Evolutionary conservation across 768 basidiomycete species (phyloP).

Genomic region (Sarcodon sp.): DNA sequence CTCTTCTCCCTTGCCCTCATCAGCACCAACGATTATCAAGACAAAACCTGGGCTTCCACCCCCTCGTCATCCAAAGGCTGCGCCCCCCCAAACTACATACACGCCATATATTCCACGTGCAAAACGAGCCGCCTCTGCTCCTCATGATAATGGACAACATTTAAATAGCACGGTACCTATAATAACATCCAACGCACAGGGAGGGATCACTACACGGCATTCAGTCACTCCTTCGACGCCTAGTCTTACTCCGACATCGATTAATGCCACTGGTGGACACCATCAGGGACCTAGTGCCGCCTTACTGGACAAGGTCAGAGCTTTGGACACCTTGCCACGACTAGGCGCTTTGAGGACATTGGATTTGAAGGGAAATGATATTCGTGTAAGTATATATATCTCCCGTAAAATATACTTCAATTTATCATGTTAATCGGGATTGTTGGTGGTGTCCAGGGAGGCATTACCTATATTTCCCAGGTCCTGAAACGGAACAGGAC

Average conservation of each 20-base stretch:
- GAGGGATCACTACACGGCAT: constrained; percentile 37
- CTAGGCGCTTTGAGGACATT: constrained; percentile 80
- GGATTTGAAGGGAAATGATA: constrained; percentile 87
- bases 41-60: constrained; percentile 31
- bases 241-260: constrained; percentile 1
- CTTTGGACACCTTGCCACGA: constrained; percentile 78
- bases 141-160: constrained; percentile 19
- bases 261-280: constrained; percentile 6
- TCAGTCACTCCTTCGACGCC: constrained; percentile 11
- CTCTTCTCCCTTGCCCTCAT: constrained; percentile 13
- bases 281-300: constrained; percentile 56
- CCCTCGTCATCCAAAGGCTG: constrained; percentile 32
- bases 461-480: constrained; percentile 85
- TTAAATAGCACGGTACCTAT: constrained; percentile 36
- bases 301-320: constrained; percentile 76
- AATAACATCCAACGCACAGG: constrained; percentile 43
- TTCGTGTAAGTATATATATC: constrained; percentile 45
- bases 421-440: background rate
- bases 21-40: constrained; percentile 19
- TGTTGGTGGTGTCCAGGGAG: constrained; percentile 26
- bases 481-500: constrained; percentile 95
- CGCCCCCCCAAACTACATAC: constrained; percentile 57
- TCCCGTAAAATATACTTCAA: no score
- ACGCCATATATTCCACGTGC: constrained; percentile 73
- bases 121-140: constrained; percentile 28